Conservation (phyloP, 768 basidiomycete species). For the Baorangia bicolor region DNA sequence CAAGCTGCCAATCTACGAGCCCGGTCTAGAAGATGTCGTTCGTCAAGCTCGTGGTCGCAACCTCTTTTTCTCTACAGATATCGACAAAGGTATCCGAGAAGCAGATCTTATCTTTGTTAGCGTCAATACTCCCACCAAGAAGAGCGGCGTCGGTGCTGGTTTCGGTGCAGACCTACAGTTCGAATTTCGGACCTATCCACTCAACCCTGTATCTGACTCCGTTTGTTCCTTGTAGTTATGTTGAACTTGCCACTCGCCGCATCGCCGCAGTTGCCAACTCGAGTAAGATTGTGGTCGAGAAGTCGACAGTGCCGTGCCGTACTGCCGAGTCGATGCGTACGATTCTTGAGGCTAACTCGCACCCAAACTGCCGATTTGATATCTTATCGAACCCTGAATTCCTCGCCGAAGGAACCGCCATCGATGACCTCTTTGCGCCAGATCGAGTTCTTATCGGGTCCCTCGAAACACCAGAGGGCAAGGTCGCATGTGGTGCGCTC, state of each 20-base stretch:
- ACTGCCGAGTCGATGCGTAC: conserved; percentile 99
- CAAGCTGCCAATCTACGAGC: conserved; percentile 94
- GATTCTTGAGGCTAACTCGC: conserved; percentile 98
- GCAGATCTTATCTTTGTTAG: conserved; percentile 98
- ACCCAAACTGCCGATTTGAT: conserved; percentile 86
- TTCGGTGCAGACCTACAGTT: conserved; percentile 99
- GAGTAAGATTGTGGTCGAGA: conserved; percentile 98
- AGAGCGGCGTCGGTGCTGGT: conserved; percentile 94
- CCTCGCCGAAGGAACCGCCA: conserved; percentile 97
- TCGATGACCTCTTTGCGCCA: conserved; percentile 80
- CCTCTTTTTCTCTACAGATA: conserved; percentile 95
- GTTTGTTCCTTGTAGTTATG: conserved; percentile 62
- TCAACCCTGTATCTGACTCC: conserved; percentile 6
- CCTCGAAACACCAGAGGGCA: conserved; percentile 85
- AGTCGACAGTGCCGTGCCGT: conserved; percentile 98
- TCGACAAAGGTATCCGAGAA: conserved; percentile 89
- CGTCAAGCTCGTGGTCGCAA: conserved; percentile 87
- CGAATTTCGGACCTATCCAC: conserved; percentile 30
- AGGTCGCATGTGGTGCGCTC: conserved; percentile 74
- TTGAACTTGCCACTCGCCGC: conserved; percentile 94
- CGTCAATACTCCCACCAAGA: conserved; percentile 99
- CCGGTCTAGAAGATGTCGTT: conserved; percentile 91
- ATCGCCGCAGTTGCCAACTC: conserved; percentile 90
- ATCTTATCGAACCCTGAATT: conserved; percentile 99
- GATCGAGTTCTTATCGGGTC: conserved; percentile 98